Evolutionary conservation across 1,284 basidiomycete species (phyloP).

Genomic region (Ustilago curta): DNA sequence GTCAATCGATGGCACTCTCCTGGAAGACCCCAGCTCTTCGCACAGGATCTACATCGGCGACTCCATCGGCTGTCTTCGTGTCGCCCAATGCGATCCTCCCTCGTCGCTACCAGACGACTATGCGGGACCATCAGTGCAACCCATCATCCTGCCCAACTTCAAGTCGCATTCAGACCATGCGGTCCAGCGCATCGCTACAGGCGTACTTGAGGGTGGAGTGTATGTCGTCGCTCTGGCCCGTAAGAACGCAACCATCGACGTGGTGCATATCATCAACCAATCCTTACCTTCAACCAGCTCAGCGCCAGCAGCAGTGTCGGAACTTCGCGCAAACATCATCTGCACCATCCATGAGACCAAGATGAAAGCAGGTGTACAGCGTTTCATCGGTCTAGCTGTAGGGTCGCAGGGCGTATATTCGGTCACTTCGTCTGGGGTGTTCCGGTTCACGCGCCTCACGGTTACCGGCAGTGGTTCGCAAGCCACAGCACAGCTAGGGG

Average conservation of each 20-base stretch:
- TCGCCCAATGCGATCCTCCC: conserved; percentile 38
- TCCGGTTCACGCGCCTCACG: conserved; percentile 43
- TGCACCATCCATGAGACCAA: conserved; percentile 39
- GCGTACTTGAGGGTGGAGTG: conserved; percentile 23
- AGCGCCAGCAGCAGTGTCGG: conserved; percentile 13
- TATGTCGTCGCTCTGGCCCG: conserved; percentile 57
- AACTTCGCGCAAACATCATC: conserved; percentile 34
- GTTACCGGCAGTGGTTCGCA: not conserved
- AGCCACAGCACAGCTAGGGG: conserved; percentile 4
- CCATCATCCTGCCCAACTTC: conserved; percentile 43
- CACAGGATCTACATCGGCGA: conserved; percentile 53
- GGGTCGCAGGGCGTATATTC: conserved; percentile 44
- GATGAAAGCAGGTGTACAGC: conserved; percentile 60
- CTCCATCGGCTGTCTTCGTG: conserved; percentile 50
- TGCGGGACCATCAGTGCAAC: conserved; percentile 33
- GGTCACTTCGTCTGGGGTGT: conserved; percentile 50
- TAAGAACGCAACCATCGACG: conserved; percentile 56
- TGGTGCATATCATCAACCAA: conserved; percentile 42
- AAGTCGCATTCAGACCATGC: conserved; percentile 46
- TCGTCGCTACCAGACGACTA: conserved; percentile 26
- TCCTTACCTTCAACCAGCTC: conserved; percentile 27
- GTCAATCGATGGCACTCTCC: conserved; percentile 20
- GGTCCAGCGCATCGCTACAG: conserved; percentile 46
- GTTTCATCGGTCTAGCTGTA: conserved; percentile 58
- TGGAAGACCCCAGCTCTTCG: conserved; percentile 37